These are phyloP conservation scores for Citrus cavaleriei DNA, from an alignment of 345 rosid genomes.

Conservation along the genomic window DNA sequence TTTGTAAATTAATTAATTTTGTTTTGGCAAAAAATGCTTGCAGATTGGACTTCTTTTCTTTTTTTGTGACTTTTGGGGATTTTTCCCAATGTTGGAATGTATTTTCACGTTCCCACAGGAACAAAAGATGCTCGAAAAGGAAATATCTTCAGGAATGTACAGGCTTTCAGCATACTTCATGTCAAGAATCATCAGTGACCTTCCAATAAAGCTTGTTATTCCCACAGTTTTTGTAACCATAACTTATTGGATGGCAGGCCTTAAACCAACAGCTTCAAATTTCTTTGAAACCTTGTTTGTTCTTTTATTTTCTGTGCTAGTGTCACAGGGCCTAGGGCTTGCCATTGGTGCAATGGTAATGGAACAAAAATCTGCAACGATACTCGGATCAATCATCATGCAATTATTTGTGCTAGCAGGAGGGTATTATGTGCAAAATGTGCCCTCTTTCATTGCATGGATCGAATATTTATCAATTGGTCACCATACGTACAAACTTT, in stretches of 20 bases:
- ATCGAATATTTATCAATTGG: slow-evolving; percentile 37
- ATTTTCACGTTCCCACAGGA: slow-evolving; percentile 84
- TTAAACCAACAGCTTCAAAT: slow-evolving; percentile 17
- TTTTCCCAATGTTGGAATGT: slow-evolving; percentile 68
- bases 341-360: slow-evolving; percentile 51
- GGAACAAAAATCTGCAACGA: slow-evolving; percentile 37
- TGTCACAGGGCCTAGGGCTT: slow-evolving; percentile 51
- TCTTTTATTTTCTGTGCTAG: slow-evolving; percentile 37
- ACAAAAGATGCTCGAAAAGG: slow-evolving; percentile 75
- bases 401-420: slow-evolving; percentile 34
- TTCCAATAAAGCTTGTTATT: slow-evolving; percentile 73
- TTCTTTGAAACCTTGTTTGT: slow-evolving; percentile 45
- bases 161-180: slow-evolving; percentile 81
- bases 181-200: slow-evolving; percentile 55
- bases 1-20: too few relatives aligned
- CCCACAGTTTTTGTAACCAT: slow-evolving; percentile 48
- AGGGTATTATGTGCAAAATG: slow-evolving; percentile 49
- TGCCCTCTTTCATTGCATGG: slow-evolving; percentile 50
- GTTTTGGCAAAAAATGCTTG: too few relatives aligned
- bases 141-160: slow-evolving; percentile 78
- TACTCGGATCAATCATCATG: slow-evolving; percentile 38
- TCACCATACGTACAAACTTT: slow-evolving; percentile 41
- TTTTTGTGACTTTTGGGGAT: slow-evolving; percentile 54
- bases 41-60: slow-evolving; percentile 83
- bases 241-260: slow-evolving; percentile 81